A percentile compares a stretch with the other conserved stretches of the same genome.
These are phyloP conservation scores for Plasmodium adleri DNA, from an alignment of 169 alveolate genomes.

Conservation along the genomic window DNA sequence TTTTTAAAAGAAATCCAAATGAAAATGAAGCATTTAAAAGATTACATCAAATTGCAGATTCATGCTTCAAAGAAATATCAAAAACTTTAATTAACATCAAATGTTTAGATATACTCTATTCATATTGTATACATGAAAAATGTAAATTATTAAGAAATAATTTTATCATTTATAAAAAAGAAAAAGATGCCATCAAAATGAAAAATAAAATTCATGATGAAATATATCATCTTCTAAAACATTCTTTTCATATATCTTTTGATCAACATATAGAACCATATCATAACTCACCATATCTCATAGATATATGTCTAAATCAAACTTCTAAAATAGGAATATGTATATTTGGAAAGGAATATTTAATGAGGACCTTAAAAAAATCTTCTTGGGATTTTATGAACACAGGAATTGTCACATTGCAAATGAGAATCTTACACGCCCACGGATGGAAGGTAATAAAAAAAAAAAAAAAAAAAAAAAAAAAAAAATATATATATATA, in stretches of 20 bases:
- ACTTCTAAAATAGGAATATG: constrained; percentile 39
- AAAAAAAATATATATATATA: neutral
- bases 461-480: neutral
- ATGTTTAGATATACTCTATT: constrained; percentile 23
- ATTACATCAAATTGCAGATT: constrained; percentile 59
- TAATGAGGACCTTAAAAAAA: constrained; percentile 41
- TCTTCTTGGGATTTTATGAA: constrained; percentile 52
- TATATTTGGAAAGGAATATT: constrained; percentile 53
- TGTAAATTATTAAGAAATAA: constrained; percentile 44
- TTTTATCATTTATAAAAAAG: constrained; percentile 60
- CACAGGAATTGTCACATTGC: constrained; percentile 56
- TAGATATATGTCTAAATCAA: constrained; percentile 36
- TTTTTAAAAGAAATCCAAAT: constrained; percentile 36
- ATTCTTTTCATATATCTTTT: constrained; percentile 15
- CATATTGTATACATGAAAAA: constrained; percentile 58
- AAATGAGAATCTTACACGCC: constrained; percentile 30
- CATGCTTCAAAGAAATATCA: constrained; percentile 49
- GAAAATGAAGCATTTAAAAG: constrained; percentile 65
- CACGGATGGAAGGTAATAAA: constrained; percentile 61
- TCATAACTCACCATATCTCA: constrained; percentile 39
- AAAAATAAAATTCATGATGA: constrained; percentile 51
- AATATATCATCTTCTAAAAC: constrained; percentile 7
- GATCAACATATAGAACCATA: constrained; percentile 42
- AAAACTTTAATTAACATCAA: constrained; percentile 14
- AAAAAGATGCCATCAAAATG: constrained; percentile 54